Evolutionary conservation across 352 stramenopile species (phyloP).

Genomic region (Phytophthora meadii): DNA sequence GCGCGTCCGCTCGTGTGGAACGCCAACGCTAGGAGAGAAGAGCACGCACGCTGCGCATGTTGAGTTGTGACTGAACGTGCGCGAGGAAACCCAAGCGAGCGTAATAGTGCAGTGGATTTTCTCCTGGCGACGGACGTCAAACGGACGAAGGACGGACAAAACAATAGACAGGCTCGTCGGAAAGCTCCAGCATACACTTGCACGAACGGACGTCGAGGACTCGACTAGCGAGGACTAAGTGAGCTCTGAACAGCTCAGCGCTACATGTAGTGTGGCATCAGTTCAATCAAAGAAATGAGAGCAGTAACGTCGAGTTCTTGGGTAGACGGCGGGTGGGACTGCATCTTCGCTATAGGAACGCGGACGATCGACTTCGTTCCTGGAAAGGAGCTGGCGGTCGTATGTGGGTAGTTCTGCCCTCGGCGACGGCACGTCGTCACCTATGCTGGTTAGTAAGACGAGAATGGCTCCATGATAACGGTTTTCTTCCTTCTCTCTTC

Average conservation of each 20-base stretch:
- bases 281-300: slow-evolving; percentile 3
- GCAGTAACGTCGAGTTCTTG: background rate
- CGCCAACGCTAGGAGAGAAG: slow-evolving; percentile 13
- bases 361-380: background rate
- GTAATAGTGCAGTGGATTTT: slow-evolving; percentile 24
- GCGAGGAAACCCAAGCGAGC: slow-evolving; percentile 2
- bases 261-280: background rate
- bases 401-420: background rate
- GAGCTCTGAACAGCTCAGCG: background rate
- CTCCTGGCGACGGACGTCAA: slow-evolving; percentile 14
- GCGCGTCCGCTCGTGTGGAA: slow-evolving; percentile 31
- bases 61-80: slow-evolving; percentile 23
- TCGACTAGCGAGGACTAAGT: slow-evolving; percentile 20
- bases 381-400: background rate
- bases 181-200: slow-evolving; percentile 22
- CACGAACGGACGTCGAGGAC: slow-evolving; percentile 2
- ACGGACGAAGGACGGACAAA: slow-evolving; percentile 27
- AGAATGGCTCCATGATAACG: too few relatives aligned
- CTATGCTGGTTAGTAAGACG: background rate
- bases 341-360: background rate
- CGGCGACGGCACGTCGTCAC: slow-evolving; percentile 20
- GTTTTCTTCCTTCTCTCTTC: too few relatives aligned
- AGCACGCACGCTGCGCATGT: slow-evolving; percentile 36
- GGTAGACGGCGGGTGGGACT: background rate
- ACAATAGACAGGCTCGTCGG: slow-evolving; percentile 18